Percentiles rank a stretch among this genome's conserved stretches.
phyloP scores from a whole-genome alignment of 495 filamentous ascomycete genomes.

The Daldinia loculata region DNA sequence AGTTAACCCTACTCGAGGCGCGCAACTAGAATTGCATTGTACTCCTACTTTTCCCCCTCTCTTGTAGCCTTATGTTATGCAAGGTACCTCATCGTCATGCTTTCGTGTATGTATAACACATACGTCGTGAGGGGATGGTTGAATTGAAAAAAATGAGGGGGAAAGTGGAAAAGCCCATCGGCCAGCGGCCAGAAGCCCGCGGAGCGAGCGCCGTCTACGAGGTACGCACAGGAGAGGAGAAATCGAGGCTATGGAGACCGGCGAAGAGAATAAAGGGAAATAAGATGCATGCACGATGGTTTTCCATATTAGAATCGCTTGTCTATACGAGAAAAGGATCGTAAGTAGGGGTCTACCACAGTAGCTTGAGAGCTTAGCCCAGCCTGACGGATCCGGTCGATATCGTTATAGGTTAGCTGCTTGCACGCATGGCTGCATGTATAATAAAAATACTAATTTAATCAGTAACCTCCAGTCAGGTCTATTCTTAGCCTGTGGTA shows the following conservation, averaged over 20 bases:
- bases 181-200: not conserved
- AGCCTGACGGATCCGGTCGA: slow-evolving; percentile 27
- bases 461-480: not conserved
- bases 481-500: slow-evolving; percentile 20
- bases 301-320: slow-evolving; percentile 19
- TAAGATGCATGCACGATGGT: slow-evolving; percentile 27
- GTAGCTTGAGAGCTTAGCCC: slow-evolving; percentile 21
- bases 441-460: not conserved
- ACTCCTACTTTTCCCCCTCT: not conserved
- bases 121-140: slow-evolving; percentile 27
- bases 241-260: slow-evolving; percentile 30
- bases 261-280: slow-evolving; percentile 22
- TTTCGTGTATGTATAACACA: slow-evolving; percentile 16
- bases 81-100: slow-evolving; percentile 38
- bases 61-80: slow-evolving; percentile 40
- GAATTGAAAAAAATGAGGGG: slow-evolving; percentile 6
- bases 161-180: not conserved
- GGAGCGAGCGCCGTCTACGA: not conserved
- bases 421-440: not conserved
- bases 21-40: not conserved
- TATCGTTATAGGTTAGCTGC: slow-evolving; percentile 11
- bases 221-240: not conserved
- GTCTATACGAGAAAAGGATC: slow-evolving; percentile 36
- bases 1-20: not conserved
- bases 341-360: slow-evolving; percentile 19